A percentile compares a stretch with the other conserved stretches of the same genome.
phyloP scores from a whole-genome alignment of 139 green algal genomes.

The Chlamydomonas schloesseri region DNA sequence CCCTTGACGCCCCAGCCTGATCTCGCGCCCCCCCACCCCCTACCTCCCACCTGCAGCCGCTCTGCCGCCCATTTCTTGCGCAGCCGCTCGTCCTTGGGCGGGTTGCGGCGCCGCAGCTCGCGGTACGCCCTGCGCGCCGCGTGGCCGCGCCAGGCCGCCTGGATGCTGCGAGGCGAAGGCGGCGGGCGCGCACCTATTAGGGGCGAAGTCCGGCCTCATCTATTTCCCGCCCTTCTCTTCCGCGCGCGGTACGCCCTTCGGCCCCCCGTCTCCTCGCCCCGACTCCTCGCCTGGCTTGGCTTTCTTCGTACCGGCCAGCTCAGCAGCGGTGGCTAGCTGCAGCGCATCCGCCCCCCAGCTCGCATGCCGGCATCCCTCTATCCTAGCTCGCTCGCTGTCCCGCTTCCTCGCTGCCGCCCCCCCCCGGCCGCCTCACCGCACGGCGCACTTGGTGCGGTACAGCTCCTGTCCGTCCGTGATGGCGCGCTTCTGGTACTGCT shows the following conservation, averaged over 20 bases:
- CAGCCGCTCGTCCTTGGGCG: slow-evolving; percentile 56
- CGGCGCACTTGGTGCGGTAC: slow-evolving; percentile 61
- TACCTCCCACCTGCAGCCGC: slow-evolving; percentile 47
- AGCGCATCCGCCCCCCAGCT: neutral
- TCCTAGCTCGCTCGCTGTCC: too few species aligned
- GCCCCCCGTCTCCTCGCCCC: too few species aligned
- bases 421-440: neutral
- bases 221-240: too few species aligned
- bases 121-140: slow-evolving; percentile 50
- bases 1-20: neutral
- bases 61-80: slow-evolving; percentile 65
- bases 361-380: too few species aligned
- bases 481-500: slow-evolving; percentile 73
- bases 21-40: too few species aligned
- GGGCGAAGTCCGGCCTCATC: too few species aligned
- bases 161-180: too few species aligned
- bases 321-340: neutral
- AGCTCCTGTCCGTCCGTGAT: slow-evolving; percentile 66
- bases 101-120: slow-evolving; percentile 41
- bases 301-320: too few species aligned
- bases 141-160: slow-evolving; percentile 64
- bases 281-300: too few species aligned
- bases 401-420: too few species aligned
- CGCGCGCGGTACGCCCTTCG: too few species aligned
- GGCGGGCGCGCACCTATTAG: too few species aligned